phyloP scores from a whole-genome alignment of 1,284 basidiomycete species.

The Flammula alnicola region DNA sequence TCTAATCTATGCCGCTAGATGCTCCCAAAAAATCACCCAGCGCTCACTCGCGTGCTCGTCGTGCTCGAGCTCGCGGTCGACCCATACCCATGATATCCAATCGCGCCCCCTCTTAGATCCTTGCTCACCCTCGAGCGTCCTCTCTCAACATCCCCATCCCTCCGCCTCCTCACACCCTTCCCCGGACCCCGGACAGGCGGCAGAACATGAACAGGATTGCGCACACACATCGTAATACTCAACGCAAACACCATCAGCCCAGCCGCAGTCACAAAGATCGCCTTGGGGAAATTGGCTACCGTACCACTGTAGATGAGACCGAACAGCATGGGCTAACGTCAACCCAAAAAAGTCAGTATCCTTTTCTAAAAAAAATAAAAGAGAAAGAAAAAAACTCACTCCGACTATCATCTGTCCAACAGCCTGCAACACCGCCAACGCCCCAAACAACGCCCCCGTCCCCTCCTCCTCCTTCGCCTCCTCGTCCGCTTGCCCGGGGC shows the following conservation, averaged over 20 bases:
- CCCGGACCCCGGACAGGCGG: conserved; percentile 7
- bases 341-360: conserved; percentile 13
- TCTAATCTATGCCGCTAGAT: too few species aligned
- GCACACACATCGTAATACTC: conserved; percentile 52
- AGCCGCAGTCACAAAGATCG: conserved; percentile 66
- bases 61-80: not conserved
- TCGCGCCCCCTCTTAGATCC: conserved; percentile 47
- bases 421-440: conserved; percentile 68
- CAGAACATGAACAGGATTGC: conserved; percentile 42
- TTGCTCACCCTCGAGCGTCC: conserved; percentile 63
- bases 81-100: conserved; percentile 24
- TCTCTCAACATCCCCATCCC: conserved; percentile 42
- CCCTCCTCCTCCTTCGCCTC: conserved; percentile 30
- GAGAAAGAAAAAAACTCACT: conserved; percentile 43
- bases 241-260: conserved; percentile 53
- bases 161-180: conserved; percentile 27
- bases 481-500: conserved; percentile 17
- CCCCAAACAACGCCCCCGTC: conserved; percentile 66
- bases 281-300: conserved; percentile 66
- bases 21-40: too few species aligned
- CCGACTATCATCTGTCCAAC: conserved; percentile 70
- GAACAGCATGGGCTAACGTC: conserved; percentile 69
- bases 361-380: not conserved
- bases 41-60: too few species aligned
- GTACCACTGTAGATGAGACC: conserved; percentile 69